phyloP scores from a whole-genome alignment of 345 rosid genomes.

The Punica granatum region DNA sequence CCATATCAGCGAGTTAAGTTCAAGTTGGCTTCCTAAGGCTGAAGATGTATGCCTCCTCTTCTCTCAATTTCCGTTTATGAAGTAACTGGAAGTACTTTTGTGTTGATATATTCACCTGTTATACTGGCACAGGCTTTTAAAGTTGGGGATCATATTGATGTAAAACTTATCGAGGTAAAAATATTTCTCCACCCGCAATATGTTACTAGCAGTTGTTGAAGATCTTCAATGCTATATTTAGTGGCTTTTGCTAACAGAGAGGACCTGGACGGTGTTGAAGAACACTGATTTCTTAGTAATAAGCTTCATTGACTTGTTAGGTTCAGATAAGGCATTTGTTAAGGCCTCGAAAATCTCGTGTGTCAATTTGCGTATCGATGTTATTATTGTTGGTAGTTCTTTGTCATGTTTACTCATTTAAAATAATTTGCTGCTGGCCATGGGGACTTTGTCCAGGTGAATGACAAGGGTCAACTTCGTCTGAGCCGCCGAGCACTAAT shows the following conservation, averaged over 20 bases:
- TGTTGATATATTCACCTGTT: slow-evolving; percentile 9
- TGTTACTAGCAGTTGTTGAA: not conserved
- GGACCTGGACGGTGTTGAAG: not conserved
- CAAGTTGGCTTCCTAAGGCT: slow-evolving; percentile 85
- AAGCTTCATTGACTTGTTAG: not conserved
- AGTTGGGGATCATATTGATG: slow-evolving; percentile 88
- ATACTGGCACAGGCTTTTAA: slow-evolving; percentile 53
- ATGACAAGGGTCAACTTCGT: slow-evolving; percentile 93
- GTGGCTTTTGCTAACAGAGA: too few species aligned
- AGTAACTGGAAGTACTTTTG: not conserved
- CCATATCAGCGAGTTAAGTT: slow-evolving; percentile 89
- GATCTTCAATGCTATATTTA: not conserved
- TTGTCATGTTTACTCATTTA: not conserved
- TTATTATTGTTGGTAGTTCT: not conserved
- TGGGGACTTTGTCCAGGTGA: slow-evolving; percentile 40
- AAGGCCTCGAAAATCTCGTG: not conserved
- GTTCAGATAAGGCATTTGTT: not conserved
- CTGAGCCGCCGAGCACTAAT: slow-evolving; percentile 82
- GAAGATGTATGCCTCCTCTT: slow-evolving; percentile 67
- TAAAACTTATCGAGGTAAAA: slow-evolving; percentile 85
- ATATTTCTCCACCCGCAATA: not conserved
- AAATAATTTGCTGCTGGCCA: not conserved
- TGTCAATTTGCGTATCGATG: not conserved
- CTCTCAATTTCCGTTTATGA: slow-evolving; percentile 3
- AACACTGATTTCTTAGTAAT: not conserved